A percentile compares a stretch with the other conserved stretches of the same genome.
Evolutionary conservation across 371 early-diverging fungal genomes (phyloP).

Genomic region (Coemansia sp.): DNA sequence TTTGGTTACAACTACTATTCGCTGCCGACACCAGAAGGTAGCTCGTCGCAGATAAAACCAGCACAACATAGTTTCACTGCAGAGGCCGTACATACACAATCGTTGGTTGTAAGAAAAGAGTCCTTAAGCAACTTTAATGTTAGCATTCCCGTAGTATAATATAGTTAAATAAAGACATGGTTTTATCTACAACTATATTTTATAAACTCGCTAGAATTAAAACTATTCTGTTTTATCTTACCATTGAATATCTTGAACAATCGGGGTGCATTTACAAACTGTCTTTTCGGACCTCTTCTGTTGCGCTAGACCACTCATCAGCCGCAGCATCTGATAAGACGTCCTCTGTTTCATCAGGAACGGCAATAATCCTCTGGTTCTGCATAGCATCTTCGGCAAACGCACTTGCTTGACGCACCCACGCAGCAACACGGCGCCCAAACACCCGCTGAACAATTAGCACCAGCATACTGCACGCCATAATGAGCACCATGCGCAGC

Average conservation of each 20-base stretch:
- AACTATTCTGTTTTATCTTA: neutral
- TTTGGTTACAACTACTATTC: too few relatives aligned
- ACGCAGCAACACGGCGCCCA: conserved; percentile 11
- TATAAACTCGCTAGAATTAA: neutral
- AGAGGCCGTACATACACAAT: too few relatives aligned
- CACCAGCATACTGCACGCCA: conserved; percentile 27
- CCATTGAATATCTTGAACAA: neutral
- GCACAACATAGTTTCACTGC: too few relatives aligned
- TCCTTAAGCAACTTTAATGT: too few relatives aligned
- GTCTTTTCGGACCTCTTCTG: neutral
- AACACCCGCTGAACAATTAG: conserved; percentile 11
- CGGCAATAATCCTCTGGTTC: neutral
- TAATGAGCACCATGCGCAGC: conserved; percentile 28
- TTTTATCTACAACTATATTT: neutral
- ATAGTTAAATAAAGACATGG: neutral
- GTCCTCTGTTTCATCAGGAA: neutral
- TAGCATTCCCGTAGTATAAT: neutral
- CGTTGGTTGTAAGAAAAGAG: too few relatives aligned
- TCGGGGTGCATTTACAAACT: neutral
- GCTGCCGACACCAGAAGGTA: too few relatives aligned
- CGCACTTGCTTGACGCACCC: conserved; percentile 1
- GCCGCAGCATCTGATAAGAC: neutral
- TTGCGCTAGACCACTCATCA: neutral
- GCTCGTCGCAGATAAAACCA: too few relatives aligned
- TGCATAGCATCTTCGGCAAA: neutral